A percentile compares a stretch with the other conserved stretches of the same genome.
Evolutionary conservation across 495 filamentous ascomycete species (phyloP).

Genomic region (Achaetomiella virescens): DNA sequence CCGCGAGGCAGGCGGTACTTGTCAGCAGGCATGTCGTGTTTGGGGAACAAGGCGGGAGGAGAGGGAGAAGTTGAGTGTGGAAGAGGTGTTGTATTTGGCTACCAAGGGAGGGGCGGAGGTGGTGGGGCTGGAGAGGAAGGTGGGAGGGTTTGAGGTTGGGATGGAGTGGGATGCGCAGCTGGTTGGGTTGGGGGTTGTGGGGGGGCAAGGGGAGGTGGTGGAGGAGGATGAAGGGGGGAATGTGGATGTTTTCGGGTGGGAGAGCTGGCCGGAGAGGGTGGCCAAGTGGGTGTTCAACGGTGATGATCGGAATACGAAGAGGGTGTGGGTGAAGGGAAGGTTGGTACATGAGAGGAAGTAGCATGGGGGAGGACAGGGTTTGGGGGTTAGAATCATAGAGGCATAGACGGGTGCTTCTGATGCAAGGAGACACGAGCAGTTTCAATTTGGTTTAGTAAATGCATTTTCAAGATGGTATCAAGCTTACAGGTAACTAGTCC

Average conservation of each 20-base stretch:
- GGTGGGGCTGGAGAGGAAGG: conserved; percentile 58
- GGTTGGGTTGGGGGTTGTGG: conserved; percentile 51
- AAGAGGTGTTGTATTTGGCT: conserved; percentile 81
- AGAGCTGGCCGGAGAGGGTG: conserved; percentile 67
- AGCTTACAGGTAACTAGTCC: too few relatives aligned
- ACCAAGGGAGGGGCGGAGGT: conserved; percentile 75
- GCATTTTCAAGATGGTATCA: too few relatives aligned
- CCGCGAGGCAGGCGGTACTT: conserved; percentile 69
- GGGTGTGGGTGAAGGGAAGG: conserved; percentile 74
- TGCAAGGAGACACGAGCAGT: too few relatives aligned
- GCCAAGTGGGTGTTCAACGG: conserved; percentile 89
- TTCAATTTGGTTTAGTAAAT: too few relatives aligned
- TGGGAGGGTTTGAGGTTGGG: conserved; percentile 77
- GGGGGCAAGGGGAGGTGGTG: conserved; percentile 28
- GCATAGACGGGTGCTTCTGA: too few relatives aligned
- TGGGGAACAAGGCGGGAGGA: conserved; percentile 30
- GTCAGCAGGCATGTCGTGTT: conserved; percentile 63
- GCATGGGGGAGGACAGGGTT: too few relatives aligned
- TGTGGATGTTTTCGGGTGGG: conserved; percentile 84
- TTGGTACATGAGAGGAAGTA: conserved; percentile 58
- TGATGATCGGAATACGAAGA: conserved; percentile 73
- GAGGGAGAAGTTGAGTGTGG: conserved; percentile 61
- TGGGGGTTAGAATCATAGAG: too few relatives aligned
- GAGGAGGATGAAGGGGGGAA: conserved; percentile 33
- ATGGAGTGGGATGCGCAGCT: conserved; percentile 88